A percentile compares a stretch with the other conserved stretches of the same genome.
Conservation (phyloP, 2,329 filamentous ascomycete species). For the Myriosclerotinia duriaeana region DNA sequence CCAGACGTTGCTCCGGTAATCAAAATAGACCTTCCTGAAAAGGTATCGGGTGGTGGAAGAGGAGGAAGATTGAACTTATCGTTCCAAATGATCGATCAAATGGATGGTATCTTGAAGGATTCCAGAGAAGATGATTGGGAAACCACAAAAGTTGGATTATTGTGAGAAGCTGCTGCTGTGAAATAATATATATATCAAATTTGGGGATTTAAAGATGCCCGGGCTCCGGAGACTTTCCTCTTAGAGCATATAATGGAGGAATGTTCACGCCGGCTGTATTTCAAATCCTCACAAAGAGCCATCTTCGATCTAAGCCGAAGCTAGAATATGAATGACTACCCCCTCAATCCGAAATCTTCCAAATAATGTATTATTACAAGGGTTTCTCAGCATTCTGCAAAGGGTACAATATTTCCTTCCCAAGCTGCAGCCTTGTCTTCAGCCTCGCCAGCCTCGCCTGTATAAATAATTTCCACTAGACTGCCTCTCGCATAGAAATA, state of each 20-base stretch:
- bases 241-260: conserved; percentile 12
- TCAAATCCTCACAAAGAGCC: conserved; percentile 7
- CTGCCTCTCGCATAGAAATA: conserved; percentile 15
- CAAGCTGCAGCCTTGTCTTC: not conserved
- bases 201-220: conserved; percentile 8
- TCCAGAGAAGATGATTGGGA: not conserved
- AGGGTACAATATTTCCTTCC: not conserved
- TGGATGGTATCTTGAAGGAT: not conserved
- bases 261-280: conserved; percentile 23
- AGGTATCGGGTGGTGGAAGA: conserved; percentile 33
- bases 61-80: conserved; percentile 35
- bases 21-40: conserved; percentile 41
- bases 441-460: conserved; percentile 18
- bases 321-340: not conserved
- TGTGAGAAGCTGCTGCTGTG: not conserved
- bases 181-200: conserved; percentile 14
- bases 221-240: conserved; percentile 25
- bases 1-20: conserved; percentile 47
- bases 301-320: not conserved
- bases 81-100: conserved; percentile 27
- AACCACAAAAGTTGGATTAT: not conserved
- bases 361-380: not conserved
- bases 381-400: not conserved
- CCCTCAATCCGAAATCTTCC: no score
- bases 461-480: conserved; percentile 27